phyloP scores from a whole-genome alignment of 495 filamentous ascomycete species.

The Acidomyces sp. region DNA sequence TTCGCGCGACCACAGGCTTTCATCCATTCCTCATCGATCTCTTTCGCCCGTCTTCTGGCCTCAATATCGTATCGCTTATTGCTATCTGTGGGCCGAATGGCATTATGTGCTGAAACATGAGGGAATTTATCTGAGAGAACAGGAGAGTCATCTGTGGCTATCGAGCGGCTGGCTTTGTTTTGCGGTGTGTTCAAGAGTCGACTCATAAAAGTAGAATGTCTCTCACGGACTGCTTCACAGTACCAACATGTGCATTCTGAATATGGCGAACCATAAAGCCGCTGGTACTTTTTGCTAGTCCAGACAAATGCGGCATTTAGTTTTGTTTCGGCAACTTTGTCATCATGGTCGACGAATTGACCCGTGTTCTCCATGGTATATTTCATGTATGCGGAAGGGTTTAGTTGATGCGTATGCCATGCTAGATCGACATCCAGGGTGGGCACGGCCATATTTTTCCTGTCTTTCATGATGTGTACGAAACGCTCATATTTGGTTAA shows the following conservation, averaged over 20 bases:
- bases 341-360: slow-evolving; percentile 71
- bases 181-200: slow-evolving; percentile 23
- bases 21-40: slow-evolving; percentile 49
- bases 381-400: slow-evolving; percentile 47
- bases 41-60: slow-evolving; percentile 21
- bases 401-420: slow-evolving; percentile 62
- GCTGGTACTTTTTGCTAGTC: slow-evolving; percentile 59
- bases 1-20: slow-evolving; percentile 48
- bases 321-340: slow-evolving; percentile 57
- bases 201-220: slow-evolving; percentile 39
- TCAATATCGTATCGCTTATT: slow-evolving; percentile 14
- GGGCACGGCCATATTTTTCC: slow-evolving; percentile 50
- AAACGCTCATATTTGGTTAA: slow-evolving; percentile 59
- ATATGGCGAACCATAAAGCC: slow-evolving; percentile 51
- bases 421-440: slow-evolving; percentile 81
- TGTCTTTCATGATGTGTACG: slow-evolving; percentile 51
- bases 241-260: slow-evolving; percentile 85
- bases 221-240: slow-evolving; percentile 63
- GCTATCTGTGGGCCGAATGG: slow-evolving; percentile 26
- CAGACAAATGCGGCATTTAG: slow-evolving; percentile 56
- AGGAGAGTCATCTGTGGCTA: no score
- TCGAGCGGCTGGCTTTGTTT: slow-evolving; percentile 39
- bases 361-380: slow-evolving; percentile 33
- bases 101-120: slow-evolving; percentile 63
- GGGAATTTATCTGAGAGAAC: slow-evolving; percentile 50